Evolutionary conservation across 768 basidiomycete species (phyloP), one percentile per base, ranked within the genome.

Genomic region (Grammothele lineata): DNA sequence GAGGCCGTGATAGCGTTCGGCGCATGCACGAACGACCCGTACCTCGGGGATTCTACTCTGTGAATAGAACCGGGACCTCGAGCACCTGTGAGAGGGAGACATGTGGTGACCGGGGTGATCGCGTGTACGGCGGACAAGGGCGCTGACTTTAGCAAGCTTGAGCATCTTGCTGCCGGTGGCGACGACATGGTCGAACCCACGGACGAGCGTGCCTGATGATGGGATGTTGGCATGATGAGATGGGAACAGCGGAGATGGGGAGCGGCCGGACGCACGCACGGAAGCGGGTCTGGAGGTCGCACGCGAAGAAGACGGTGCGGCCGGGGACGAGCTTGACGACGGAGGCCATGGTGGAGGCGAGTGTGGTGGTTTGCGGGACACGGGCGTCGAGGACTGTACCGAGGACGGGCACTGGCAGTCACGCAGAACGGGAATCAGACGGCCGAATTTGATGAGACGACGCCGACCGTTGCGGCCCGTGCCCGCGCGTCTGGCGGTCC

Each of bases 21-120:
- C n/a, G 40, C n/a, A n/a, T 37, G 18, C 41, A 21, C 2, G 8
- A 34, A 34, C n/a, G 7, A 41, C n/a, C n/a, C 70, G 37, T 45
- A 86, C 89, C 87, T 76, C 70, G 80, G 3, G 87, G 75, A 59
- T 89, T 87, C 66, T 95, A 92, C 51, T 91, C 92, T 0, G 92
- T 93, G 19, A 73, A 78, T n/a, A 93, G 62, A 9, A 94, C 81
- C 35, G 81, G 81, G 37, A 87, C 76, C 41, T 77, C 71, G 34
- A 87, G 71, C 43, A 85, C 66, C 80, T 85, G 40, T 2, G 44
- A 34, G 15, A 40, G 6, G 23, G 33, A 42, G 7, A 40, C 17
- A 35, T 57, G 27, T 14, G 27, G 27, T n/a, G 27, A 7, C 8
- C 27, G 27, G 27, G 27, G 27, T 30, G 7, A 30, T 7, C 27